Percentiles rank a stretch among this genome's conserved stretches.
These are phyloP conservation scores for Mycena maculata DNA, from an alignment of 768 basidiomycete species.

Conservation along the genomic window DNA sequence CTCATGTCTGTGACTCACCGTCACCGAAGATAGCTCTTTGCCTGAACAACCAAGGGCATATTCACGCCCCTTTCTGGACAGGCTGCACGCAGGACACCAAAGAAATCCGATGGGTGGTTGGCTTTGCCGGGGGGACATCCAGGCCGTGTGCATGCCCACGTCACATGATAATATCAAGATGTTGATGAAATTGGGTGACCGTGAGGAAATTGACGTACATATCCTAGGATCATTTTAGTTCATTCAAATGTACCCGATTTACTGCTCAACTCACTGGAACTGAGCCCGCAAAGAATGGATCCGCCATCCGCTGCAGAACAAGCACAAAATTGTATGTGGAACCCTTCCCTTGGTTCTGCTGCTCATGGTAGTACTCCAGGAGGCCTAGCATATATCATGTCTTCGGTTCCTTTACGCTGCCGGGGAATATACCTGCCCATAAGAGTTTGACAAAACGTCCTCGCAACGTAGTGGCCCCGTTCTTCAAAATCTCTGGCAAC, in stretches of 20 bases:
- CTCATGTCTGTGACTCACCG: constrained; percentile 4
- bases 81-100: background rate
- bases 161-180: constrained; percentile 2
- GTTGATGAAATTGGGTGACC: constrained; percentile 6
- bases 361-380: too few species aligned
- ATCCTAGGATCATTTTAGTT: constrained; percentile 1
- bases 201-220: constrained; percentile 15
- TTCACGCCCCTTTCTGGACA: constrained; percentile 27
- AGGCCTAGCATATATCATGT: too few species aligned
- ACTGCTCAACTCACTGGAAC: constrained; percentile 15
- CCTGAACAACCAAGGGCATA: constrained; percentile 14
- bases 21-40: constrained; percentile 16
- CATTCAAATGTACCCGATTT: background rate
- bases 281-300: constrained; percentile 19
- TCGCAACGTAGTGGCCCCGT: too few species aligned
- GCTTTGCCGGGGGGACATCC: constrained; percentile 3
- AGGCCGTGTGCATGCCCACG: constrained; percentile 12
- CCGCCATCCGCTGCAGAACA: constrained; percentile 20
- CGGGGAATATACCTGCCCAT: constrained; percentile 20
- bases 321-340: constrained; percentile 15
- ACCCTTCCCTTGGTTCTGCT: too few species aligned
- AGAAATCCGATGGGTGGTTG: constrained; percentile 10
- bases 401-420: constrained; percentile 19
- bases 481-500: too few species aligned
- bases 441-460: too few species aligned